Evolutionary conservation across 805 yeast species (phyloP).

Genomic region (Priceomyces medius): DNA sequence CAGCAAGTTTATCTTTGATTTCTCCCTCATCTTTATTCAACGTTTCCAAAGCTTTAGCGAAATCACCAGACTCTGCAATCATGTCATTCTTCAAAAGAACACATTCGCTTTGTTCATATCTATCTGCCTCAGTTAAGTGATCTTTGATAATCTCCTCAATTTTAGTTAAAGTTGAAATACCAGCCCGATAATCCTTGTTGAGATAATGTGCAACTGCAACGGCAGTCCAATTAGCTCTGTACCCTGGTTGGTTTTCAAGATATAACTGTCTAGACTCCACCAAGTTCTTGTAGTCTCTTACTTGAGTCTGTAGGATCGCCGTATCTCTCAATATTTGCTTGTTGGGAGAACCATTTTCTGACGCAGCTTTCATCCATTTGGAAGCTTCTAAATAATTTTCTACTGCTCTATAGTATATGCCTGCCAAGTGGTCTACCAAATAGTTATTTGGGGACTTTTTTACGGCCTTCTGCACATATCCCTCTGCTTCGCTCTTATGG

Average conservation of each 20-base stretch:
- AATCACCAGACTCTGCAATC: slow-evolving; percentile 61
- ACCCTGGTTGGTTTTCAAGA: slow-evolving; percentile 74
- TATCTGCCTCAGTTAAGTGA: slow-evolving; percentile 62
- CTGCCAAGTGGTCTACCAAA: slow-evolving; percentile 80
- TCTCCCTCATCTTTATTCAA: slow-evolving; percentile 52
- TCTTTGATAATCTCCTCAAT: slow-evolving; percentile 76
- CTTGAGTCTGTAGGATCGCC: slow-evolving; percentile 74
- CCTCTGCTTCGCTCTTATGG: slow-evolving; percentile 61
- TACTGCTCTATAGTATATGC: slow-evolving; percentile 72
- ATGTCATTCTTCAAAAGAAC: slow-evolving; percentile 68
- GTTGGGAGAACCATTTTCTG: slow-evolving; percentile 76
- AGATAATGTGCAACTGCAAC: slow-evolving; percentile 84
- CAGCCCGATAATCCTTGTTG: slow-evolving; percentile 62
- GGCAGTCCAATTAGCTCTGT: slow-evolving; percentile 87
- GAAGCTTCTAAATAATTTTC: slow-evolving; percentile 75
- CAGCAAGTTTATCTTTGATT: slow-evolving; percentile 55
- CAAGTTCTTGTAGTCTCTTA: slow-evolving; percentile 66
- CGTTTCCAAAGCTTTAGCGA: slow-evolving; percentile 60
- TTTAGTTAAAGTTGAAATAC: slow-evolving; percentile 68
- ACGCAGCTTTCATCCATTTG: slow-evolving; percentile 71
- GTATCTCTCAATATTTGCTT: slow-evolving; percentile 79
- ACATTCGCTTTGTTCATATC: slow-evolving; percentile 80
- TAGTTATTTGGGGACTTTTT: slow-evolving; percentile 60
- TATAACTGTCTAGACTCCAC: slow-evolving; percentile 63
- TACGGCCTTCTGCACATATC: slow-evolving; percentile 60